phyloP scores from a whole-genome alignment of 306 rosid genomes.

The Mimosa pudica region DNA sequence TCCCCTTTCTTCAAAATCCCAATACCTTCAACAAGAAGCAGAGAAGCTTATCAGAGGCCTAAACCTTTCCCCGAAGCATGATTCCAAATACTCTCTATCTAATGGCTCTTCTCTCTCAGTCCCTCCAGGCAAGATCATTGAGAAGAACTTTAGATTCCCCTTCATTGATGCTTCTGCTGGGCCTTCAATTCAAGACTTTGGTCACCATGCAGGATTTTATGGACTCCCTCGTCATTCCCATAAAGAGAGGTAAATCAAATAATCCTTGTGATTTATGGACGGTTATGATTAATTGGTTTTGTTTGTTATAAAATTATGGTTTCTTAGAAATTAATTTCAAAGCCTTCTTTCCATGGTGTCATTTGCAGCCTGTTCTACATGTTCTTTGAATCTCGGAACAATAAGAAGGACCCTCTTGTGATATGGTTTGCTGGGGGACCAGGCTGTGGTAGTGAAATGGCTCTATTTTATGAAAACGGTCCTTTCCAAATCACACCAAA shows the following conservation, averaged over 20 bases:
- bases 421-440: constrained; percentile 78
- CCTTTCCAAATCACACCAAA: constrained; percentile 72
- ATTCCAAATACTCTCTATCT: constrained; percentile 42
- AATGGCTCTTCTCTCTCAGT: constrained; percentile 42
- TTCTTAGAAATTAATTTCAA: not conserved
- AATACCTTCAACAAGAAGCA: constrained; percentile 43
- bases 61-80: constrained; percentile 69
- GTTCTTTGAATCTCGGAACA: constrained; percentile 1
- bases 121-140: constrained; percentile 46
- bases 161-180: constrained; percentile 36
- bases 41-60: constrained; percentile 68
- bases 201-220: constrained; percentile 92
- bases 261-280: not conserved
- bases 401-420: not conserved
- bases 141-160: constrained; percentile 68
- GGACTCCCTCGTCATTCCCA: constrained; percentile 64
- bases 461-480: constrained; percentile 91
- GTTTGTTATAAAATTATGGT: not conserved
- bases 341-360: not conserved
- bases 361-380: constrained; percentile 1
- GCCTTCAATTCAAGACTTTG: constrained; percentile 67
- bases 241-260: constrained; percentile 67
- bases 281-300: not conserved
- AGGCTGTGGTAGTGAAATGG: constrained; percentile 92
- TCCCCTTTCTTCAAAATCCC: not conserved